Conservation (phyloP, 2,329 filamentous ascomycete genomes). For the Didymella segeticola region DNA sequence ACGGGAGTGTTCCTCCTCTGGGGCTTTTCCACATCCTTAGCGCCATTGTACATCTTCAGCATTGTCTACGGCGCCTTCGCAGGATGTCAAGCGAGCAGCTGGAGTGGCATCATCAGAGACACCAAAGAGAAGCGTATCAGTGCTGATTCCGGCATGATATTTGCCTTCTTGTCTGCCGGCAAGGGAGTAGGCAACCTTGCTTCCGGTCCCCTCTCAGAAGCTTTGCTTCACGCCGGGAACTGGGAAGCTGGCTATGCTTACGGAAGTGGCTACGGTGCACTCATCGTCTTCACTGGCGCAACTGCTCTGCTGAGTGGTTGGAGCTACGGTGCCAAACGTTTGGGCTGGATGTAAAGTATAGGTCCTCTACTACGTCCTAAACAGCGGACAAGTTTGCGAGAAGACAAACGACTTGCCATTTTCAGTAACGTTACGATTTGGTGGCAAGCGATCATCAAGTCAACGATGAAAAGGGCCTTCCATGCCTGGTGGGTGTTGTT, state of each 20-base stretch:
- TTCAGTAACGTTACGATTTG: background rate
- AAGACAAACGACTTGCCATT: too few relatives aligned
- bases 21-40: slow-evolving; percentile 52
- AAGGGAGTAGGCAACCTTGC: slow-evolving; percentile 60
- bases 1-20: slow-evolving; percentile 54
- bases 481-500: background rate
- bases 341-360: slow-evolving; percentile 38
- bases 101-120: slow-evolving; percentile 55
- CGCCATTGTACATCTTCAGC: slow-evolving; percentile 53
- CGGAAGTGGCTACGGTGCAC: slow-evolving; percentile 51
- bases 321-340: slow-evolving; percentile 37
- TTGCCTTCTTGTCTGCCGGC: slow-evolving; percentile 56
- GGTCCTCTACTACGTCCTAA: background rate
- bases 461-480: too few relatives aligned
- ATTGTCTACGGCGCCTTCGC: slow-evolving; percentile 53
- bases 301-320: slow-evolving; percentile 45
- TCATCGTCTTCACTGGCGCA: slow-evolving; percentile 53
- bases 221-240: slow-evolving; percentile 46
- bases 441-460: background rate
- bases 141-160: slow-evolving; percentile 58
- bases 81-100: slow-evolving; percentile 50
- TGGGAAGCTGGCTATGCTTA: slow-evolving; percentile 51
- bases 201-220: slow-evolving; percentile 60
- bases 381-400: too few relatives aligned
- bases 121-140: slow-evolving; percentile 45